A percentile compares a stretch with the other conserved stretches of the same genome.
Evolutionary conservation across 305 asterid genomes (phyloP).

Genomic region (Fraxinus latifolia): DNA sequence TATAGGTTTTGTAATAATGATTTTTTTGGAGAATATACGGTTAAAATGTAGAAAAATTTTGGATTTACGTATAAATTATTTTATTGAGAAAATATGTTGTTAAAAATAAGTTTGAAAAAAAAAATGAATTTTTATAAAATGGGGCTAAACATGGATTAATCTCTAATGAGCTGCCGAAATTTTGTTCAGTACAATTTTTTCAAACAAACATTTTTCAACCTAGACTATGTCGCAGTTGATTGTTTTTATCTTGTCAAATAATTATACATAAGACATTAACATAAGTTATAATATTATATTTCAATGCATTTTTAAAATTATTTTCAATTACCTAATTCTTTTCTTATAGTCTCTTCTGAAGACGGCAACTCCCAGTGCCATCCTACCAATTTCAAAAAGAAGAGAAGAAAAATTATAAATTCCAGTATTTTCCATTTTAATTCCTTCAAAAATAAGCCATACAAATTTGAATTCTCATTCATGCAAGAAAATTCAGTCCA

Average conservation of each 20-base stretch:
- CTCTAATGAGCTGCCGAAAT: neutral
- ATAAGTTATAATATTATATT: neutral
- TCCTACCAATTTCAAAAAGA: neutral
- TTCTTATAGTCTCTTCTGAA: neutral
- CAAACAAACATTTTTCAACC: constrained; percentile 10
- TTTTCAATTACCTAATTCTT: constrained; percentile 29
- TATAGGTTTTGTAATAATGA: no score
- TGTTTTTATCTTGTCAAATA: constrained; percentile 8
- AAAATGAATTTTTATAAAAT: no score
- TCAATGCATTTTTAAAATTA: neutral
- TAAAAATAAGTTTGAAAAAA: no score
- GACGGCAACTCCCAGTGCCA: neutral
- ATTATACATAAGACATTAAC: neutral
- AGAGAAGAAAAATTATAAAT: neutral
- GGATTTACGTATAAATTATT: no score
- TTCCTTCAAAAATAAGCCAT: constrained; percentile 21
- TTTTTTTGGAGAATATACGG: no score
- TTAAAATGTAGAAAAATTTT: no score
- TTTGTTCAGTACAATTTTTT: neutral
- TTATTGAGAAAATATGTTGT: no score
- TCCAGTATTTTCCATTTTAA: neutral
- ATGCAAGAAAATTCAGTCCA: constrained; percentile 22
- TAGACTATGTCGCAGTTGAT: constrained; percentile 21
- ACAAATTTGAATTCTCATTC: constrained; percentile 22
- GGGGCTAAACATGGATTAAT: neutral